Evolutionary conservation across 1,284 basidiomycete genomes (phyloP), one percentile per base, ranked within the genome.

Genomic region (Sanguinoderma infundibulare): DNA sequence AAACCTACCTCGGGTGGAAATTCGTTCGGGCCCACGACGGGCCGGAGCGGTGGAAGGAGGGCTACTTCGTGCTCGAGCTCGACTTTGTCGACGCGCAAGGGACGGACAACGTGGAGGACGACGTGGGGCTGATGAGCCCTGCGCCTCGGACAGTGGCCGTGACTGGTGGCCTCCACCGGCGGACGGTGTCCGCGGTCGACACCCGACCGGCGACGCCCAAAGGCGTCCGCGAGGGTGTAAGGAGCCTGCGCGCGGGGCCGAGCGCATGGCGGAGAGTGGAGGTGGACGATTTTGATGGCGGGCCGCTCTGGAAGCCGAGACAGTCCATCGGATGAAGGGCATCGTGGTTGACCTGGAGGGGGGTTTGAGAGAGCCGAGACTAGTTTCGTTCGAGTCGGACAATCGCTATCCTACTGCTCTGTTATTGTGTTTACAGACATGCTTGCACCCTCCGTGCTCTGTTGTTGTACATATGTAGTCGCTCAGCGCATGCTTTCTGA

Each of bases 21-120:
- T 85, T 89, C 59, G 74, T 84, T 7, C 81, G 81, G 52, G 87
- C 85, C 2, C 81, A 84, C 69, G 85, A 87, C 61, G 69, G 70
- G 47, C 74, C 83, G 5, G 87, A 89, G 73, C 77, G 77, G 49
- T 89, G 87, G 87, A 89, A 89, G 72, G 85, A 87, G 67, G 83
- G 83, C 9, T 72, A 78, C 54, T 84, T 74, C 68, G 74, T 87
- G 38, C 78, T 89, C 32, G 87, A 89, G 72, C 77, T 87, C 24
- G 83, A 83, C 50, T 74, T 77, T 54, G 72, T 80, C 24, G 60
- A 6, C 30, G 20, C 20, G 8, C 51, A 36, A 9, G 6, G 47
- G n/a, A 28, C 22, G n/a, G 32, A 39, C 52, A 40, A 26, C 26
- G 32, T 40, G 12, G 56, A 42, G 17, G 55, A 40, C 44, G 14